Percentiles rank a stretch among this genome's conserved stretches.
Evolutionary conservation across 805 yeast species (phyloP).

Genomic region (Yarrowia bubula): DNA sequence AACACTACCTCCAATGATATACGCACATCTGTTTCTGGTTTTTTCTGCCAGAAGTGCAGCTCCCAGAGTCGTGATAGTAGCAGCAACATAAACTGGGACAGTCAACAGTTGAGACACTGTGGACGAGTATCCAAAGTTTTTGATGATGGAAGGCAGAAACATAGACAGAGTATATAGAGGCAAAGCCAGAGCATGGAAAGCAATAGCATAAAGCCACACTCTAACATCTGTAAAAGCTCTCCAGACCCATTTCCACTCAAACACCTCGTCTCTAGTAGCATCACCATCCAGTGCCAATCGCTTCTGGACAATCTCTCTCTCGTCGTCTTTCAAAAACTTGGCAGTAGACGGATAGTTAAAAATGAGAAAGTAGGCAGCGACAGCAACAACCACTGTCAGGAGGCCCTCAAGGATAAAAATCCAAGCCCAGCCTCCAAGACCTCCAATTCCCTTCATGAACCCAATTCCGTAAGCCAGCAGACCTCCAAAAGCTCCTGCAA

Average conservation of each 20-base stretch:
- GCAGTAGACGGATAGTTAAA: constrained; percentile 44
- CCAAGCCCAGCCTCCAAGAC: constrained; percentile 43
- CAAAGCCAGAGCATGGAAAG: constrained; percentile 2
- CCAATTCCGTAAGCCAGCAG: constrained; percentile 43
- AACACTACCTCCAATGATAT: constrained; percentile 41
- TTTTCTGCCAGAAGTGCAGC: constrained; percentile 29
- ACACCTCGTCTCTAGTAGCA: constrained; percentile 34
- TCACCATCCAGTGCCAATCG: constrained; percentile 41
- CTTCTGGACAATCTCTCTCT: constrained; percentile 29
- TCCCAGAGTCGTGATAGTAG: constrained; percentile 30
- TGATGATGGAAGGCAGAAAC: constrained; percentile 48
- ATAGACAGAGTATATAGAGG: constrained; percentile 38
- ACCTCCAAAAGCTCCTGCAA: constrained; percentile 45
- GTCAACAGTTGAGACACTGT: constrained; percentile 47
- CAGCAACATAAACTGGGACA: constrained; percentile 48
- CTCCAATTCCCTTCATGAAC: constrained; percentile 48
- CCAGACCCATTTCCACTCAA: constrained; percentile 17
- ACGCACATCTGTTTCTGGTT: constrained; percentile 33
- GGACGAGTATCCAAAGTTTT: constrained; percentile 45
- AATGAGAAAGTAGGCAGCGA: constrained; percentile 38
- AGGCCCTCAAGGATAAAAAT: constrained; percentile 47
- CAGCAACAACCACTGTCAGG: constrained; percentile 42
- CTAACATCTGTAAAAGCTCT: background rate
- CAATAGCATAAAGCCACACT: constrained; percentile 6
- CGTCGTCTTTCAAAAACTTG: constrained; percentile 41